Conservation (phyloP, 345 rosid genomes). For the Heritiera fomes region DNA sequence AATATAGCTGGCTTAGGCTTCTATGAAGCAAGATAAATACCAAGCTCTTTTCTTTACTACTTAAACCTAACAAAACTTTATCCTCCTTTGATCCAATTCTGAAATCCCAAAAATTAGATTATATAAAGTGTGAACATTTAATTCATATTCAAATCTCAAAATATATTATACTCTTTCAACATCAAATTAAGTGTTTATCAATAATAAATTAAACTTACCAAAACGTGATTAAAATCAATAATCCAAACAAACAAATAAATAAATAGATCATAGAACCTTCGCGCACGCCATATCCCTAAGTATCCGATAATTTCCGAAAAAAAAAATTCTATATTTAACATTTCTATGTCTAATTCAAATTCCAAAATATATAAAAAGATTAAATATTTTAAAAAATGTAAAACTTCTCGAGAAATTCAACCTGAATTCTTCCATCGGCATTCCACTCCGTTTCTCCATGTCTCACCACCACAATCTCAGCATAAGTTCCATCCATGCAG, state of each 20-base stretch:
- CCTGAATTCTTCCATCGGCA: conserved; percentile 71
- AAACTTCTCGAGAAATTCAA: not conserved
- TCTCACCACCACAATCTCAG: conserved; percentile 76
- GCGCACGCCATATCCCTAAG: not conserved
- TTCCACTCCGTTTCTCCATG: conserved; percentile 92
- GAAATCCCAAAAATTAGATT: not conserved
- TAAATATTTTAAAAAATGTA: not conserved
- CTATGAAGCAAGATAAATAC: not conserved
- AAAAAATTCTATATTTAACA: no score
- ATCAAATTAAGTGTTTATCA: not conserved
- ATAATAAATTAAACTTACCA: not conserved
- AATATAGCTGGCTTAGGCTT: not conserved
- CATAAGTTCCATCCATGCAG: conserved; percentile 29
- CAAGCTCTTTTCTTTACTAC: not conserved
- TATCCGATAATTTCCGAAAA: not conserved
- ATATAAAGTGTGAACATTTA: not conserved
- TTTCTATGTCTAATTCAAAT: not conserved
- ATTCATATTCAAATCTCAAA: not conserved
- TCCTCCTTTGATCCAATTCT: not conserved
- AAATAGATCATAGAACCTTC: not conserved
- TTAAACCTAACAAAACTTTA: not conserved
- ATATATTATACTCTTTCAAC: not conserved
- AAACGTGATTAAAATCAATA: conserved; percentile 4
- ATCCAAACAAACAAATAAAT: not conserved
- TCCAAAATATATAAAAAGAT: not conserved